These are phyloP conservation scores for Meyerozyma sp. DNA, from an alignment of 1,139 yeast genomes.

Conservation along the genomic window DNA sequence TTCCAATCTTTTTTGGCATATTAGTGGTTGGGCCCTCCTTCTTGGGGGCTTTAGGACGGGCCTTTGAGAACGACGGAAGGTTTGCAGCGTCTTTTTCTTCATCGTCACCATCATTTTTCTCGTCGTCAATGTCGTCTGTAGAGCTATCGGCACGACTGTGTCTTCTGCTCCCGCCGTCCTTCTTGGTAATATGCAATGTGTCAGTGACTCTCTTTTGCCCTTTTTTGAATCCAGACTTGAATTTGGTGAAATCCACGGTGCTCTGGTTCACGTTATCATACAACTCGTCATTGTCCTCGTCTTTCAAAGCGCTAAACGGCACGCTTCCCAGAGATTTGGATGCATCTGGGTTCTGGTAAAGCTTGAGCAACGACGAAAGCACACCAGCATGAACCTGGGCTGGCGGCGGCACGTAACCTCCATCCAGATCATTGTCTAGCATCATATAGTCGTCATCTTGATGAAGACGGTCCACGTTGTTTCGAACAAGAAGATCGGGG, in stretches of 20 bases:
- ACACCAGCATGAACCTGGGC: conserved; percentile 77
- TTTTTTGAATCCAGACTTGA: conserved; percentile 21
- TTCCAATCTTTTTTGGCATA: conserved; percentile 9
- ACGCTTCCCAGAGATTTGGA: conserved; percentile 23
- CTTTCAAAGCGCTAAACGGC: conserved; percentile 8
- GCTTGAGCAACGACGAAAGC: conserved; percentile 64
- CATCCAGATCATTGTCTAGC: conserved; percentile 39
- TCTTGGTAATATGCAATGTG: conserved; percentile 7
- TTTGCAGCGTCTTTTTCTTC: conserved; percentile 6
- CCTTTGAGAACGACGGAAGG: conserved; percentile 42
- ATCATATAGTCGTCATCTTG: conserved; percentile 31
- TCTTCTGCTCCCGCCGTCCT: conserved; percentile 5
- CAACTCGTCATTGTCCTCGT: conserved; percentile 6
- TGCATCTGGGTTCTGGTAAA: conserved; percentile 49
- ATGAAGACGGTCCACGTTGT: conserved; percentile 20
- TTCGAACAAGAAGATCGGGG: conserved; percentile 36
- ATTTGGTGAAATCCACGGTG: conserved; percentile 19
- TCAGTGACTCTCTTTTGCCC: conserved; percentile 18
- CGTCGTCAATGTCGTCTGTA: conserved; percentile 7
- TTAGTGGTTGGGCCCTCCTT: conserved; percentile 9
- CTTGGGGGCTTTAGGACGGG: conserved; percentile 35
- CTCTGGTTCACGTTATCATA: conserved; percentile 9
- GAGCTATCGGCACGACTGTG: conserved; percentile 1
- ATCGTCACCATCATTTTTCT: conserved; percentile 2
- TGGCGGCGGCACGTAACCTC: conserved; percentile 60